Base-by-base conservation (phyloP, 169 alveolate genomes). In the Plasmodium cynomolgi region DNA sequence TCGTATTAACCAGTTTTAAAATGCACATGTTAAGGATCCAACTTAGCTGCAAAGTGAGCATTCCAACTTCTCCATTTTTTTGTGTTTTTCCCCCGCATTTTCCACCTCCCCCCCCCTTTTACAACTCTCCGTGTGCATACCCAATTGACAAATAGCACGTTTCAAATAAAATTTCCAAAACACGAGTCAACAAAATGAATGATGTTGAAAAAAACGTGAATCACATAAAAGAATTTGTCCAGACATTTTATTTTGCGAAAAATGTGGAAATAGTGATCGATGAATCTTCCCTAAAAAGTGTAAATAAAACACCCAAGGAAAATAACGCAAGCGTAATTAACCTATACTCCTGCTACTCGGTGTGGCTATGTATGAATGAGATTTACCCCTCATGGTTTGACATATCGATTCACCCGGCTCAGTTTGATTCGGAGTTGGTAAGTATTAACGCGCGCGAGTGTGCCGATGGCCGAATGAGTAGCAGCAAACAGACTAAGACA, bases 321-420 rank as follows among this genome's bases (percentile, higher is more conserved):
- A 88, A 88, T 80, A 74, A 71, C 79, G 44, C 79, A 62, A 80
- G 71, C 72, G 39, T 80, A 80, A 75, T 85, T 44, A 88, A 88
- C 82, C 33, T 88, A 44, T 88, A 88, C 82, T 73, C 94, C 26
- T 88, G 84, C 8, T 88, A 88, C 74, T n/a, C 94, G 20, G 37
- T 88, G 73, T 88, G 94, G 94, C 82, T 88, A n/a, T 88, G 94
- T 34, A 88, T 88, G 94, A 88, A 88, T 79, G 94, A 88, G 82
- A 88, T 88, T 80, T 88, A 88, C 58, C 94, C 94, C 26, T 77
- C 94, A 29, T 88, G 94, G 94, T 88, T 88, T 80, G 94, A 88
- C 73, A 77, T 88, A 23, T 88, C 94, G 6, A 88, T 88, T 29
- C 94, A 88, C 83, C 94, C 94, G n/a, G 94, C 94, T 58, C 94